Base-by-base conservation (phyloP, 768 basidiomycete species). In the Tylopilus sp. region DNA sequence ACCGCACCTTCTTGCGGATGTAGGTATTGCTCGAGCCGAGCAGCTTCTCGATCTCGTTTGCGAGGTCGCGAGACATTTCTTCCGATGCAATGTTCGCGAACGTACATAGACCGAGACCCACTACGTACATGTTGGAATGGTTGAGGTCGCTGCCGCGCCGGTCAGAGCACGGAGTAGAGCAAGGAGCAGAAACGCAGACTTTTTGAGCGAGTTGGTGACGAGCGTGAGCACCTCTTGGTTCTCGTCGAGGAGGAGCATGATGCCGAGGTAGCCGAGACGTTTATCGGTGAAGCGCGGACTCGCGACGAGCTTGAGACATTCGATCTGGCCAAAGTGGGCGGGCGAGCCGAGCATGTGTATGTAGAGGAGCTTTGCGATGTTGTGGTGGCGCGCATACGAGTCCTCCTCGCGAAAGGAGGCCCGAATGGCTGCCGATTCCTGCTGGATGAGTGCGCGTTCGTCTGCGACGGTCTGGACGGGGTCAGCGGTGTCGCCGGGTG, bases 41-140 rank as follows among this genome's bases (percentile, higher is more conserved):
- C 5, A 98, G 78, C 72, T 98, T 98, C 74, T 98, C 95, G 59
- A 99, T 90, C 76, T 98, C 97, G 64, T 98, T 96, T 49, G 89
- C 90, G 60, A 99, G 77, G 78, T 99, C 97, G 57, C 97, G 85
- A 26, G 96, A 94, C 97, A 99, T 99, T 73, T 99, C 97, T 72
- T 99, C 97, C 19, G 94, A 97, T 11, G 97, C 93, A 60, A 98
- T 98, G 66, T 98, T 98, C 53, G 96, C 97, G 66, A 99, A 98
- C 0, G 97, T 98, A 64, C 94, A 98, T 31, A 99, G 83, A 3
- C 94, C 96, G 51, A 99, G 81, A 7, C 97, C 97, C 24, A 98
- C 97, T 4, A 90, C 92, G 70, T 98, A 98, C 92, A 97, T 97
- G 72, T 98, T 98, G 2, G 95, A 87, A 70, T 98, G 95, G 71